Base-by-base conservation (phyloP, 208 protist species). In the Trypanosoma scelopori region DNA sequence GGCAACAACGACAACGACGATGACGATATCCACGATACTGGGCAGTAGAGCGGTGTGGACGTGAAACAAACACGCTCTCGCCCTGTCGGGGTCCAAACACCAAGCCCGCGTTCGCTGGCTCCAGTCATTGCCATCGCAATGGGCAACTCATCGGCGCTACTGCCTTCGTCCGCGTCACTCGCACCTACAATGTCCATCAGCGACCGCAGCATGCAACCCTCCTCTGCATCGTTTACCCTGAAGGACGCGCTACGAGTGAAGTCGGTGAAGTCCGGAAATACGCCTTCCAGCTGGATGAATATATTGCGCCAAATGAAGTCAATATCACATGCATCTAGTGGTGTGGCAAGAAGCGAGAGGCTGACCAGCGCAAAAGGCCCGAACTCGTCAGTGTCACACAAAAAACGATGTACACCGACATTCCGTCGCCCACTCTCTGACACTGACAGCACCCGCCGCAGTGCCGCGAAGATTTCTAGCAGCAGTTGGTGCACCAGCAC, bases 351-450 rank as follows among this genome's bases (percentile, higher is more conserved):
- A 25, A 95, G 59, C 20, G 86, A 89, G 22, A 91, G 49, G 27
- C 68, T 79, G 23, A 93, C 55, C 27, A 86, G 47, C 12, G 74
- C 63, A 71, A 84, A 82, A 5, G 68, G 49, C 32, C 76, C 81
- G 76, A 88, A 87, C 65, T 80, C 73, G 75, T 81, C 85, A 27
- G 78, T 25, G 56, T 87, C 74, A 7, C 77, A 60, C 37, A 92
- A 39, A 66, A 88, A 92, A 53, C 71, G 71, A 51, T 90, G 78
- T 39, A 83, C 75, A 71, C 69, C 53, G 57, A 67, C 16, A 62
- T 61, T 52, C 68, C 58, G 35, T 52, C 56, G 53, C 63, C 62
- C 48, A 59, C 60, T 66, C 64, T 72, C 56, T 74, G 63, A 45
- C 59, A 59, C 42, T 73, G 55, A 75, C 56, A 73, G 51, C 13